Conservation (phyloP, 345 rosid species). For the Linum tenue region DNA sequence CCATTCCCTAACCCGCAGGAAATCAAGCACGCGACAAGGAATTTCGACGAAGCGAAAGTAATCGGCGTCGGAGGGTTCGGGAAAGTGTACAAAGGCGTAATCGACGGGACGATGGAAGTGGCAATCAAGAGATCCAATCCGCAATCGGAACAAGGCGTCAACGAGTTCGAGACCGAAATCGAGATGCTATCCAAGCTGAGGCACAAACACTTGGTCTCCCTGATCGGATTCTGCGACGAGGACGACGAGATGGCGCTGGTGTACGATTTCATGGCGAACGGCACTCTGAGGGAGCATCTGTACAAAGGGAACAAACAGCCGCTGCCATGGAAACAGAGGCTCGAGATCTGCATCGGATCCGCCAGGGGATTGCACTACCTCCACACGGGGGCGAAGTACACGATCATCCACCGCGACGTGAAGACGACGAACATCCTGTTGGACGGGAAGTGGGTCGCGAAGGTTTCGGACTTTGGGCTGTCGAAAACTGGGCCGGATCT, state of each 20-base stretch:
- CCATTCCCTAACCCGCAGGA: not conserved
- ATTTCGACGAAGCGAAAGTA: conserved; percentile 16
- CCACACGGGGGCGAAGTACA: conserved; percentile 24
- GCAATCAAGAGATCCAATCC: conserved; percentile 26
- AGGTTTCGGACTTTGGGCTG: conserved; percentile 23
- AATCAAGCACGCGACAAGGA: conserved; percentile 20
- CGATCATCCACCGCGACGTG: conserved; percentile 25
- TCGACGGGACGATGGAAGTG: conserved; percentile 22
- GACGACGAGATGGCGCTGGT: conserved; percentile 23
- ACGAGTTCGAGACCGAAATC: conserved; percentile 23
- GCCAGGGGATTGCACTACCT: conserved; percentile 27
- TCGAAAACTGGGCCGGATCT: conserved; percentile 20
- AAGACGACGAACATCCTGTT: conserved; percentile 25
- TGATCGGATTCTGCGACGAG: conserved; percentile 22
- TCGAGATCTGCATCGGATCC: conserved; percentile 19
- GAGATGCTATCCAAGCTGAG: conserved; percentile 28
- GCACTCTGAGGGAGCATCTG: conserved; percentile 22
- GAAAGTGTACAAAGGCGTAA: conserved; percentile 24
- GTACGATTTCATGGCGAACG: conserved; percentile 24
- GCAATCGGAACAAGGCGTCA: conserved; percentile 25
- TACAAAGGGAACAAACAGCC: conserved; percentile 15
- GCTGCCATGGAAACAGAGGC: conserved; percentile 19
- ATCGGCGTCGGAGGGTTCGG: conserved; percentile 31
- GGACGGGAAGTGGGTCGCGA: conserved; percentile 27
- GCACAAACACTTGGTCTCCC: conserved; percentile 26